phyloP scores from a whole-genome alignment of 305 asterid species.

The Plantago coronopus region DNA sequence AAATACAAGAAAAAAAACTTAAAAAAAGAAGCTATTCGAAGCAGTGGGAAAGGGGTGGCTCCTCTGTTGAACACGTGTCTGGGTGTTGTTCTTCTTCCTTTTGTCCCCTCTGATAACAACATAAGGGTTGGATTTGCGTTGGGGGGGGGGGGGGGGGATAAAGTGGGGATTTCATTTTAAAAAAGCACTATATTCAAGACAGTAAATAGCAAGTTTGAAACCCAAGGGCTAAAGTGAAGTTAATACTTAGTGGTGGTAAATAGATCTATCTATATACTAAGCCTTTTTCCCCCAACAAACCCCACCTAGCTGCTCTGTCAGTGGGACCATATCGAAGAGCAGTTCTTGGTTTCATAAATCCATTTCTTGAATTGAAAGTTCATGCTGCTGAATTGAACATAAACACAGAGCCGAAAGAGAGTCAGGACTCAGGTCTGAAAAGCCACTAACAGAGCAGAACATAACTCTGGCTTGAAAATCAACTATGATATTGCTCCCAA shows the following conservation, averaged over 20 bases:
- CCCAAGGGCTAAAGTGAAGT: background rate
- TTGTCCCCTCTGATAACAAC: conserved; percentile 73
- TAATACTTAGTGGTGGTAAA: background rate
- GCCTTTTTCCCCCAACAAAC: conserved; percentile 1
- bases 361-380: conserved; percentile 1
- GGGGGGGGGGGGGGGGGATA: background rate
- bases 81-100: conserved; percentile 86
- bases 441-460: background rate
- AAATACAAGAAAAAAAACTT: no score
- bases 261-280: background rate
- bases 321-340: no score
- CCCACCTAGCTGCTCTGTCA: background rate
- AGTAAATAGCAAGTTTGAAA: conserved; percentile 10
- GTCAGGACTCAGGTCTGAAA: background rate
- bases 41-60: conserved; percentile 98
- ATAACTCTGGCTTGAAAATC: background rate
- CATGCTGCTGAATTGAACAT: background rate
- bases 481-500: background rate
- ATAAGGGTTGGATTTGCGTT: no score
- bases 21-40: conserved; percentile 98
- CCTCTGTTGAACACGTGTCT: conserved; percentile 84
- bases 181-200: conserved; percentile 7
- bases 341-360: background rate
- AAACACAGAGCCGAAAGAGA: background rate
- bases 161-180: background rate